Conservation (phyloP, 352 stramenopile genomes). For the Albugo candida region DNA sequence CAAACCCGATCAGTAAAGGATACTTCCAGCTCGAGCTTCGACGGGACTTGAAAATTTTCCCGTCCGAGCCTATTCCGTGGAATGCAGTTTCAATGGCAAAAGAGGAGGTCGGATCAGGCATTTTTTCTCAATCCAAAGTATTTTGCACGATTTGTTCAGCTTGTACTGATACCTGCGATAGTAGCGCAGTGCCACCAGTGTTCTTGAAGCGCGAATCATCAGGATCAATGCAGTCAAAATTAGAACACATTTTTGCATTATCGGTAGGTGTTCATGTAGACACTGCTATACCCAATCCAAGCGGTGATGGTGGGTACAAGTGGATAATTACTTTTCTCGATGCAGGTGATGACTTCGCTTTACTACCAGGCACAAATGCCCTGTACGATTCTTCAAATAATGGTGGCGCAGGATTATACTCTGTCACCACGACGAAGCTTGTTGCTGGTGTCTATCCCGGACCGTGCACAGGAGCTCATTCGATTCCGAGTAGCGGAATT, state of each 20-base stretch:
- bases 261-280: slow-evolving; percentile 43
- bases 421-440: slow-evolving; percentile 31
- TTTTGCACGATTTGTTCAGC: slow-evolving; percentile 36
- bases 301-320: slow-evolving; percentile 35
- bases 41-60: slow-evolving; percentile 18
- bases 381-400: slow-evolving; percentile 10
- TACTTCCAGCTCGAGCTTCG: slow-evolving; percentile 40
- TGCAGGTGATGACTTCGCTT: slow-evolving; percentile 49
- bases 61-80: slow-evolving; percentile 80
- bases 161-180: slow-evolving; percentile 18
- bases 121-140: slow-evolving; percentile 17
- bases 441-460: slow-evolving; percentile 49
- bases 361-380: slow-evolving; percentile 14
- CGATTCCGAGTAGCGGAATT: slow-evolving; percentile 40
- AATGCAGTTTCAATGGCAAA: slow-evolving; percentile 73
- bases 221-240: slow-evolving; percentile 54
- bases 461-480: slow-evolving; percentile 52
- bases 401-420: slow-evolving; percentile 15
- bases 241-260: slow-evolving; percentile 25
- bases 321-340: slow-evolving; percentile 87
- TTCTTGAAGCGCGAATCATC: slow-evolving; percentile 23
- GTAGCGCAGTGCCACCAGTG: slow-evolving; percentile 2
- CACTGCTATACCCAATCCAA: slow-evolving; percentile 21
- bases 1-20: slow-evolving; percentile 18
- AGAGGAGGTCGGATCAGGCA: slow-evolving; percentile 50